Base-by-base conservation (phyloP, 148 eudicot species). In the Vaccinium darrowii region DNA sequence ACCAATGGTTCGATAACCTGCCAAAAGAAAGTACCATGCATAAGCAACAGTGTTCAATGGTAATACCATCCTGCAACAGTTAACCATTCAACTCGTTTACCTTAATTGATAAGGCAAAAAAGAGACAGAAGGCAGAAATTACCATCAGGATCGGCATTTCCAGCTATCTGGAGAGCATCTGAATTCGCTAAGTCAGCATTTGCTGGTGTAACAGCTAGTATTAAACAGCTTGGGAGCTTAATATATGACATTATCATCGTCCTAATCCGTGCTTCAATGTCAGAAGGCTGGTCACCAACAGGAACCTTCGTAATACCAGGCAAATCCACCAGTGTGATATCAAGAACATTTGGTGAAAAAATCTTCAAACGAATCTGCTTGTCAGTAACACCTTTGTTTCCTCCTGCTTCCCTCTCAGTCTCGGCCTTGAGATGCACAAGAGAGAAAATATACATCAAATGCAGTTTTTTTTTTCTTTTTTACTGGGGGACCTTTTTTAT, bases 161-260 rank as follows among this genome's bases (percentile, higher is more conserved):
- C 94, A 84, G 98, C 98, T 86, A 95, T 95, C 89, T 95, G 98
- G 85, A 95, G 90, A 78, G 98, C 98, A 90, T 95, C 98, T 77
- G 98, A 95, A 88, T 94, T 95, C 9, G 98, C 98, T 69, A 95
- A 85, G 86, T 95, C 98, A 65, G 98, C 82, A 87, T 95, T 95
- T 74, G 98, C 98, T 76, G 98, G 98, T 7, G 98, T 93, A 56
- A 95, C 98, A 86, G 98, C 98, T 84, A 95, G 85, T 86, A 95
- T 94, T 83, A 95, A 86, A 84, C 96, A 94, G 86, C 90, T 93
- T 85, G 91, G 90, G 36, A 88, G 87, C 87, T 92, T 92, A 81
- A 94, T 95, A 80, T 91, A 92, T 57, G 95, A 91, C 94, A 92
- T 92, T 85, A 95, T 95, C 98, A 95, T 95, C 36, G 95, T 94